Evolutionary conservation across 495 filamentous ascomycete genomes (phyloP).

Genomic region (Tuber melanosporum): DNA sequence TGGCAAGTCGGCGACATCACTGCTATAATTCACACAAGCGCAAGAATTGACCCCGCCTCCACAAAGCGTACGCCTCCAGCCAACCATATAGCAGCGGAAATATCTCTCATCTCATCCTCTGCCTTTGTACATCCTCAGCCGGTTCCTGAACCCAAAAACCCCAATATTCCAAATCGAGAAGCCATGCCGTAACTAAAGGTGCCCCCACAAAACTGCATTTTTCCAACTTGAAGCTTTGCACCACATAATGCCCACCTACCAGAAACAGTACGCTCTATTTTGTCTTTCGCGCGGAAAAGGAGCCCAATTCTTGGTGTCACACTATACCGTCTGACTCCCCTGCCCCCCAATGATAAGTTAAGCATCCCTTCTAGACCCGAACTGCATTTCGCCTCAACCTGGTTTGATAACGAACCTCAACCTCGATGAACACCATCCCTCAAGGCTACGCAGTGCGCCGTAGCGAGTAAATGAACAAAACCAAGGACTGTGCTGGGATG

Average conservation of each 20-base stretch:
- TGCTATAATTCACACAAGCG: neutral
- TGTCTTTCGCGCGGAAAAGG: neutral
- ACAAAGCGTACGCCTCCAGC: neutral
- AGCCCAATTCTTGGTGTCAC: too few relatives aligned
- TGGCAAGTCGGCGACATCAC: neutral
- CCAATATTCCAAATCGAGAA: neutral
- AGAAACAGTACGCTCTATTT: neutral
- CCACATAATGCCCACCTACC: neutral
- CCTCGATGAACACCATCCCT: neutral
- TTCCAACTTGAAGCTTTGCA: neutral
- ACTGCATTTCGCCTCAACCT: neutral
- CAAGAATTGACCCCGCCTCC: neutral
- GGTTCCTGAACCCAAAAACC: neutral
- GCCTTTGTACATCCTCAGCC: neutral
- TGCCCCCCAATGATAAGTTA: neutral
- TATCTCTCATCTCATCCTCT: neutral
- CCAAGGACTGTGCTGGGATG: too few relatives aligned
- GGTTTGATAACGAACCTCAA: neutral
- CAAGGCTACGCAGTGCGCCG: neutral
- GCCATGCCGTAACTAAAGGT: neutral
- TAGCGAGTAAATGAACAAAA: too few relatives aligned
- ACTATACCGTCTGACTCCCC: neutral
- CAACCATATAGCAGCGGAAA: neutral
- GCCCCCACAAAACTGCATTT: neutral
- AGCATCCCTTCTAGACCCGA: neutral